These are phyloP conservation scores for Polyporus tsugae DNA, from an alignment of 1,284 basidiomycete species.

Conservation along the genomic window DNA sequence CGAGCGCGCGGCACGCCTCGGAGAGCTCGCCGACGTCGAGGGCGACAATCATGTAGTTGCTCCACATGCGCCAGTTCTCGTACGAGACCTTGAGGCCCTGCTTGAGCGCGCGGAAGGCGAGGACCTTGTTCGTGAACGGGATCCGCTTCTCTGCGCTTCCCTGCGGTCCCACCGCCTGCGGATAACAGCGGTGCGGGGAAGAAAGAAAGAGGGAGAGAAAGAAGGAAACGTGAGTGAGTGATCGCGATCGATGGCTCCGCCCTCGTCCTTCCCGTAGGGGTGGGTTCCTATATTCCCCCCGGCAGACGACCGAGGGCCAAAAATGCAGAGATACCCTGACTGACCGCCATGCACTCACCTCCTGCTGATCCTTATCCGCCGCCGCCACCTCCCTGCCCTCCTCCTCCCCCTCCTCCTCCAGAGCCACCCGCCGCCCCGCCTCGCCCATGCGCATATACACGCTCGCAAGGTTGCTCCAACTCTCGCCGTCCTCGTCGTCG, in stretches of 20 bases:
- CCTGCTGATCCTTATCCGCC: constrained; percentile 36
- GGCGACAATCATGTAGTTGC: constrained; percentile 95
- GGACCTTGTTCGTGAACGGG: constrained; percentile 78
- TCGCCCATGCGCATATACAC: constrained; percentile 88
- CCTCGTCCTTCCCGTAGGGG: neutral
- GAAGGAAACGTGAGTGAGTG: neutral
- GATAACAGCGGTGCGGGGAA: neutral
- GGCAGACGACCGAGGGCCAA: neutral
- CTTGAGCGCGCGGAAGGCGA: constrained; percentile 95
- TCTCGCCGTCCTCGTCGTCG: constrained; percentile 97
- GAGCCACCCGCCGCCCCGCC: constrained; percentile 35
- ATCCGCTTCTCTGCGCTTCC: constrained; percentile 37
- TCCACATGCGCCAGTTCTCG: constrained; percentile 98
- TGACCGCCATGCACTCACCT: constrained; percentile 11
- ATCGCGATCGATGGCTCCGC: neutral
- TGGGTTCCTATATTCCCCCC: neutral
- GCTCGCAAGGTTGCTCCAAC: constrained; percentile 98
- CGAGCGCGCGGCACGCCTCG: constrained; percentile 88
- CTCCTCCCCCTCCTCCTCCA: constrained; percentile 37
- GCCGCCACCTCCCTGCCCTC: constrained; percentile 27
- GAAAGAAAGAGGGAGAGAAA: neutral
- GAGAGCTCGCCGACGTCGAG: constrained; percentile 93
- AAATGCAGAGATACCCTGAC: neutral
- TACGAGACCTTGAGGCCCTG: constrained; percentile 87
- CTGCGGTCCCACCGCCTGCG: neutral